These are phyloP conservation scores for Paxillus ammoniavirescens DNA, from an alignment of 768 basidiomycete species.

Conservation along the genomic window DNA sequence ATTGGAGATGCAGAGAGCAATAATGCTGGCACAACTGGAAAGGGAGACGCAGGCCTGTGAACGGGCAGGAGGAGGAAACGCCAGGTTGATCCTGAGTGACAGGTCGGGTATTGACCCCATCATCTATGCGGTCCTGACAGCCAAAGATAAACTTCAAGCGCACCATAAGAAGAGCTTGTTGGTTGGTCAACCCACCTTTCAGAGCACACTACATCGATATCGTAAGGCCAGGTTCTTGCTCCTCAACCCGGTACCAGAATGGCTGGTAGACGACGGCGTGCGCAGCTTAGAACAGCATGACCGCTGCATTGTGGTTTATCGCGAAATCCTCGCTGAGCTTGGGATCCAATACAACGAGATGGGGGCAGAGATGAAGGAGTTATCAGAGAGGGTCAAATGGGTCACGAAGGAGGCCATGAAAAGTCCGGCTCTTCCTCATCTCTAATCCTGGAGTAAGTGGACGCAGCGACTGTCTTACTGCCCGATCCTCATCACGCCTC, in stretches of 20 bases:
- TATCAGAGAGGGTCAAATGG: conserved; percentile 28
- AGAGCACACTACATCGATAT: conserved; percentile 42
- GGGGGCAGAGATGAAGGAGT: conserved; percentile 41
- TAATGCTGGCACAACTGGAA: conserved; percentile 54
- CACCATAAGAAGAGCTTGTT: conserved; percentile 34
- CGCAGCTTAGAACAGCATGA: conserved; percentile 51
- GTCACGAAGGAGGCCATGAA: conserved; percentile 10
- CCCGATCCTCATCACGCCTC: no score
- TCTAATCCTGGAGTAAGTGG: not conserved
- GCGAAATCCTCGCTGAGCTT: conserved; percentile 38
- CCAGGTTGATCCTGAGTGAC: conserved; percentile 50
- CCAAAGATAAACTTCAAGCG: conserved; percentile 37
- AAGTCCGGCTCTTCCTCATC: conserved; percentile 1
- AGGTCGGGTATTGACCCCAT: conserved; percentile 65
- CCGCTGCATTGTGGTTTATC: conserved; percentile 39
- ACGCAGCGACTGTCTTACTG: not conserved
- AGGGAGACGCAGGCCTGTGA: conserved; percentile 35
- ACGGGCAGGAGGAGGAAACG: conserved; percentile 12
- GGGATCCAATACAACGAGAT: conserved; percentile 45
- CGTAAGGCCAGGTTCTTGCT: conserved; percentile 50
- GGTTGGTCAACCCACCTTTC: conserved; percentile 38
- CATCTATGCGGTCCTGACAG: conserved; percentile 56
- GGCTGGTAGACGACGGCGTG: conserved; percentile 64
- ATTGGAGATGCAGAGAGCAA: conserved; percentile 61
- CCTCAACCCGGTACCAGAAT: conserved; percentile 53